phyloP scores from a whole-genome alignment of 2,329 filamentous ascomycete species.

The Arthroderma sp. region DNA sequence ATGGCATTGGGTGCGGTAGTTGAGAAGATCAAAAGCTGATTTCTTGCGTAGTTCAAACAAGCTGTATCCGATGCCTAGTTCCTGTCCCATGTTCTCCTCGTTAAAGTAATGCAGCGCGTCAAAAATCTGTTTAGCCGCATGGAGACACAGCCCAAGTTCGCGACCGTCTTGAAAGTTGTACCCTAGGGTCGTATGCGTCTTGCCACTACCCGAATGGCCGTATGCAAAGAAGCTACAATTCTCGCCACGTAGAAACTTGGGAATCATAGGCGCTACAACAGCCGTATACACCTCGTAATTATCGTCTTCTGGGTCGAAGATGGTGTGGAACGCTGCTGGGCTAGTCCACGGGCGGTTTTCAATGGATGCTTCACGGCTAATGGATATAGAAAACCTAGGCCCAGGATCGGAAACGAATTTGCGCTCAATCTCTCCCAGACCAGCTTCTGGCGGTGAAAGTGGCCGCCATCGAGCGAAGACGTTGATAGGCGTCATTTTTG shows the following conservation, averaged over 20 bases:
- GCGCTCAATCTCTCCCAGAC: constrained; percentile 6
- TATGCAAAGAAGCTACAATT: constrained; percentile 34
- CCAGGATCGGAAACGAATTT: constrained; percentile 2
- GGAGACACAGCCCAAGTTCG: constrained; percentile 26
- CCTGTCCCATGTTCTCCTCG: constrained; percentile 1
- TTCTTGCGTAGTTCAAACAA: constrained; percentile 33
- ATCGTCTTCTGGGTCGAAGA: constrained; percentile 13
- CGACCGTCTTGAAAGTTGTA: constrained; percentile 25
- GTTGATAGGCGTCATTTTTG: constrained; percentile 1
- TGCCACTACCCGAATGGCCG: constrained; percentile 31
- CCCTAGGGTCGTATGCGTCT: constrained; percentile 32
- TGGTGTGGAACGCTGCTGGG: constrained; percentile 11
- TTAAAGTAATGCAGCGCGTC: constrained; percentile 17
- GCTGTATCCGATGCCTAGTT: constrained; percentile 26
- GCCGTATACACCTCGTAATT: constrained; percentile 19
- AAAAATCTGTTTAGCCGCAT: constrained; percentile 22
- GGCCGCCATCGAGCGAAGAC: constrained; percentile 11
- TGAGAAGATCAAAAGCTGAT: constrained; percentile 31
- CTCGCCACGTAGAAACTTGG: constrained; percentile 21
- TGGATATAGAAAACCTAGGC: constrained; percentile 4
- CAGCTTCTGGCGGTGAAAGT: constrained; percentile 3
- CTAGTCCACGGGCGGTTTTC: constrained; percentile 16
- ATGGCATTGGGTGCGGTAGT: constrained; percentile 25
- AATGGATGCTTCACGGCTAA: constrained; percentile 1
- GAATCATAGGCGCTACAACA: constrained; percentile 23